Percentiles rank a stretch among this genome's conserved stretches.
Conservation (phyloP, 1,284 basidiomycete genomes). For the Heterobasidion parviporum region DNA sequence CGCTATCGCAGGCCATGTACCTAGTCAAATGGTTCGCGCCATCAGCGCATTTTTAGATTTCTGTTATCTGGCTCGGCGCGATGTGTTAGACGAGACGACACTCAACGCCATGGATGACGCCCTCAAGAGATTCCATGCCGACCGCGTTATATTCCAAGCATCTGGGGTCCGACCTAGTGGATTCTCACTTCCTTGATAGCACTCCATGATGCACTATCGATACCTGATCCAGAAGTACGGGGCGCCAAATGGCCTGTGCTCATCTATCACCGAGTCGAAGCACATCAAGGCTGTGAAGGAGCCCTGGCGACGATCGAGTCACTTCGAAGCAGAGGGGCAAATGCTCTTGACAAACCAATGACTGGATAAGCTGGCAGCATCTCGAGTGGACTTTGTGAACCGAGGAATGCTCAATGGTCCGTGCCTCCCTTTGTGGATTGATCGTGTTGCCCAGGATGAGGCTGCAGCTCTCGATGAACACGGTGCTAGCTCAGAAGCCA, state of each 20-base stretch:
- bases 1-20: constrained; percentile 12
- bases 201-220: constrained; percentile 10
- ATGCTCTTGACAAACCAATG: constrained; percentile 9
- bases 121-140: constrained; percentile 3
- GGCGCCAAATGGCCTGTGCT: constrained; percentile 16
- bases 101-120: constrained; percentile 7
- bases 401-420: neutral
- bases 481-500: neutral
- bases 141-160: constrained; percentile 9
- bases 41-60: constrained; percentile 13
- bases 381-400: neutral
- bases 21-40: constrained; percentile 8
- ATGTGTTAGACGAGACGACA: neutral
- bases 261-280: constrained; percentile 18
- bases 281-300: constrained; percentile 18
- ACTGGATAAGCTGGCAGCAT: neutral
- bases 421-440: neutral
- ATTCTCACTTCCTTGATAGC: constrained; percentile 15
- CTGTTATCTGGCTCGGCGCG: constrained; percentile 13
- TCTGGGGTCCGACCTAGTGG: constrained; percentile 8
- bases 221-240: constrained; percentile 10
- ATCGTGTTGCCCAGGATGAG: neutral
- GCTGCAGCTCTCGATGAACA: neutral
- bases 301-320: constrained; percentile 15
- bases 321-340: constrained; percentile 13